A percentile compares a stretch with the other conserved stretches of the same genome.
Conservation (phyloP, 805 yeast genomes). For the Candida sonorensis region DNA sequence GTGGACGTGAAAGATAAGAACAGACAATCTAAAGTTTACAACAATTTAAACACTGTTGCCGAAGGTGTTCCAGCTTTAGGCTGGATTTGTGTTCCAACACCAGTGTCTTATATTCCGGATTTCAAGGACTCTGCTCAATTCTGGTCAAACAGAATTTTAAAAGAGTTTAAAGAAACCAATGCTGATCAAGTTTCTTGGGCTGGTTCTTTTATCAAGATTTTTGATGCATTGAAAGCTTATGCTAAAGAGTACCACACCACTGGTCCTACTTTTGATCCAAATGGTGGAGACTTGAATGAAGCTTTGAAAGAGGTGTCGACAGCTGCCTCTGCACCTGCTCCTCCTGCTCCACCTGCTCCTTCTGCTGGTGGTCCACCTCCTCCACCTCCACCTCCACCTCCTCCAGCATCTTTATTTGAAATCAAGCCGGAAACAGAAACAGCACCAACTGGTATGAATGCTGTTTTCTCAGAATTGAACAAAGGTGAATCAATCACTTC, state of each 20-base stretch:
- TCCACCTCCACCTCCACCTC: slow-evolving; percentile 89
- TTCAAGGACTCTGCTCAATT: slow-evolving; percentile 88
- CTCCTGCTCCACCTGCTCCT: slow-evolving; percentile 33
- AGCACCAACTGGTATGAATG: slow-evolving; percentile 53
- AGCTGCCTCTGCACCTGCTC: slow-evolving; percentile 17
- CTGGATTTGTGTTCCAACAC: slow-evolving; percentile 78
- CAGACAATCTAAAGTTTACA: slow-evolving; percentile 55
- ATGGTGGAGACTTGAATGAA: slow-evolving; percentile 53
- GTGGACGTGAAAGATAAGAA: slow-evolving; percentile 66
- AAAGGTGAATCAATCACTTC: slow-evolving; percentile 81
- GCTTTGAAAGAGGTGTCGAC: slow-evolving; percentile 29
- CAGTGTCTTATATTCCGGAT: slow-evolving; percentile 70
- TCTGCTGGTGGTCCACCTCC: slow-evolving; percentile 49
- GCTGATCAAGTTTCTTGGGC: slow-evolving; percentile 78
- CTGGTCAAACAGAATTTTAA: slow-evolving; percentile 87
- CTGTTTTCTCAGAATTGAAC: slow-evolving; percentile 87
- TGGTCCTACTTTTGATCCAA: slow-evolving; percentile 75
- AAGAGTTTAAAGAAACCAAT: slow-evolving; percentile 73
- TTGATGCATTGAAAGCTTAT: slow-evolving; percentile 64
- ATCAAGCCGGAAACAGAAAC: slow-evolving; percentile 21
- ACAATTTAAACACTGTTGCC: slow-evolving; percentile 74
- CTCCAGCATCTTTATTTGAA: slow-evolving; percentile 69
- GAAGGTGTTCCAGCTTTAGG: slow-evolving; percentile 90
- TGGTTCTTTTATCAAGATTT: slow-evolving; percentile 49
- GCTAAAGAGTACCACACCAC: slow-evolving; percentile 73